Percentiles rank a stretch among this genome's conserved stretches.
phyloP scores from a whole-genome alignment of 805 yeast genomes.

The Zygotorulaspora florentina region DNA sequence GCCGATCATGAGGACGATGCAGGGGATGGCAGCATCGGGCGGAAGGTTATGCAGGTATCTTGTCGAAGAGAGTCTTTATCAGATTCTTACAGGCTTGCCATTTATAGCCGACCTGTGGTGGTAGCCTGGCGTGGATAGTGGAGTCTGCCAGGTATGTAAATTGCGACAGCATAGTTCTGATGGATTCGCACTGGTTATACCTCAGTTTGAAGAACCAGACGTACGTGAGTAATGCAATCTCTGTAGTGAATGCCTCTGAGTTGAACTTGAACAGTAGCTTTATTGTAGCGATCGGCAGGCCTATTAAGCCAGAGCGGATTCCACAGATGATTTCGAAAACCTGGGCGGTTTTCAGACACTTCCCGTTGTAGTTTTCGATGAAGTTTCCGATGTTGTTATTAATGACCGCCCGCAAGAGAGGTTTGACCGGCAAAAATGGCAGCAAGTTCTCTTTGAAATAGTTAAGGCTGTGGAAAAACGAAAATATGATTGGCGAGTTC shows the following conservation, averaged over 20 bases:
- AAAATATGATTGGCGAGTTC: constrained; percentile 59
- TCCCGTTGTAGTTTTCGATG: constrained; percentile 40
- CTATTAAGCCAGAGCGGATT: constrained; percentile 38
- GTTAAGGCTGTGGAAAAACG: constrained; percentile 59
- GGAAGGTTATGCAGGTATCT: constrained; percentile 14
- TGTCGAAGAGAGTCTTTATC: constrained; percentile 16
- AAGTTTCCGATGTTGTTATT: constrained; percentile 33
- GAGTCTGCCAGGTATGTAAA: constrained; percentile 43
- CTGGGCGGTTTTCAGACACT: constrained; percentile 43
- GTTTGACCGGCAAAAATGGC: constrained; percentile 43
- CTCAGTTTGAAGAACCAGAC: constrained; percentile 56
- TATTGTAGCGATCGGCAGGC: constrained; percentile 40
- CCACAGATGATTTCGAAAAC: constrained; percentile 44
- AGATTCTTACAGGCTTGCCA: constrained; percentile 24
- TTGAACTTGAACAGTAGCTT: constrained; percentile 32
- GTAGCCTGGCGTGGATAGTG: constrained; percentile 37
- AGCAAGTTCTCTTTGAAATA: constrained; percentile 53
- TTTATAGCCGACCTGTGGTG: constrained; percentile 33
- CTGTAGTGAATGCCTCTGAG: constrained; percentile 17
- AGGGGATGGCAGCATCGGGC: background rate
- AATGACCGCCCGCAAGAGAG: constrained; percentile 25
- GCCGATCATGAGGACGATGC: background rate
- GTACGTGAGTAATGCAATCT: constrained; percentile 44
- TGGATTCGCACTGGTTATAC: constrained; percentile 52
- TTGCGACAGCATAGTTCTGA: constrained; percentile 46